A percentile compares a stretch with the other conserved stretches of the same genome.
Evolutionary conservation across 495 filamentous ascomycete species (phyloP).

Genomic region (Aspergillus bridgeri): DNA sequence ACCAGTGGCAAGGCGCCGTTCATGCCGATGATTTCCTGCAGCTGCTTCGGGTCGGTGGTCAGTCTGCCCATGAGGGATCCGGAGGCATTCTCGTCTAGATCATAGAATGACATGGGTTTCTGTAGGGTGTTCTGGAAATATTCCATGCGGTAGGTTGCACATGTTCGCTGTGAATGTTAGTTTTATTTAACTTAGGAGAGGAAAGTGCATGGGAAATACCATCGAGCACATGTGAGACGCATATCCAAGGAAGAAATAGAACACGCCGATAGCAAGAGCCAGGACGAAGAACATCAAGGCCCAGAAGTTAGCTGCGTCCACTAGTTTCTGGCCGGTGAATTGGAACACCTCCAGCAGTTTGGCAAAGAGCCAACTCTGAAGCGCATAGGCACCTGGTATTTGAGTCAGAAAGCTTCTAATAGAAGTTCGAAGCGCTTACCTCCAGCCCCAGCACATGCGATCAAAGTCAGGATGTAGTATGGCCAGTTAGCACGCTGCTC

Average conservation of each 20-base stretch:
- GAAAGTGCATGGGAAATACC: slow-evolving; percentile 9
- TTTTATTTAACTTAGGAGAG: neutral
- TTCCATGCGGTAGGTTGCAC: slow-evolving; percentile 51
- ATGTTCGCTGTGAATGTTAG: slow-evolving; percentile 32
- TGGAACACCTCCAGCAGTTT: slow-evolving; percentile 31
- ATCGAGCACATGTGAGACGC: slow-evolving; percentile 44
- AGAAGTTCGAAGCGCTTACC: slow-evolving; percentile 28
- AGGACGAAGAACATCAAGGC: slow-evolving; percentile 63
- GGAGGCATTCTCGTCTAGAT: slow-evolving; percentile 46
- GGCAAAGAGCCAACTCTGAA: slow-evolving; percentile 38
- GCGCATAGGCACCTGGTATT: slow-evolving; percentile 47
- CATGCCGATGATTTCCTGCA: slow-evolving; percentile 58
- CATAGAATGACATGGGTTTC: slow-evolving; percentile 57
- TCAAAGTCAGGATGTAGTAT: slow-evolving; percentile 44
- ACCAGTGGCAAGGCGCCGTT: slow-evolving; percentile 33
- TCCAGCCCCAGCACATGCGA: slow-evolving; percentile 49
- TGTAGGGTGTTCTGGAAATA: slow-evolving; percentile 57
- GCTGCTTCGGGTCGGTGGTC: slow-evolving; percentile 55
- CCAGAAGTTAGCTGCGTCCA: slow-evolving; percentile 53
- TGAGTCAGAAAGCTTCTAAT: slow-evolving; percentile 46
- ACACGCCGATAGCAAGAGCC: slow-evolving; percentile 45
- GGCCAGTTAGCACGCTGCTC: slow-evolving; percentile 48
- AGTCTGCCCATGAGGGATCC: slow-evolving; percentile 50
- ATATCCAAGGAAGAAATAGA: slow-evolving; percentile 53
- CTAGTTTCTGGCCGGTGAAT: slow-evolving; percentile 29